Evolutionary conservation across 306 rosid species (phyloP).

Genomic region (Cucurbita argyrosperma): DNA sequence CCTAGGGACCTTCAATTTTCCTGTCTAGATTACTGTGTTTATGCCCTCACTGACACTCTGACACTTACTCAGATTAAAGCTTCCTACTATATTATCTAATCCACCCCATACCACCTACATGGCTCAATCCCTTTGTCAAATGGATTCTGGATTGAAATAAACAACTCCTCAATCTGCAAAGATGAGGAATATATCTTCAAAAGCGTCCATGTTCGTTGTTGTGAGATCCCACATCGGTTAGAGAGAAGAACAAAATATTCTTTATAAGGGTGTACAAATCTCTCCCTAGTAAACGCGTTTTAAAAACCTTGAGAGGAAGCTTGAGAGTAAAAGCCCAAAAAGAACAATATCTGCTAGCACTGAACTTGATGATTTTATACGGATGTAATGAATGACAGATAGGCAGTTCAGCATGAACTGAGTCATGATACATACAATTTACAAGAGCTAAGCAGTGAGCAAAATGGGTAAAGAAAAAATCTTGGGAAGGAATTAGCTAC

Average conservation of each 20-base stretch:
- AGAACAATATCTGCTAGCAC: no score
- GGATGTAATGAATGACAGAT: not conserved
- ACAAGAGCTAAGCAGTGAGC: conserved; percentile 7
- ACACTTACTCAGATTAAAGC: conserved; percentile 7
- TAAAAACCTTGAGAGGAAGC: no score
- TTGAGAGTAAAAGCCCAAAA: no score
- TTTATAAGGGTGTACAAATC: no score
- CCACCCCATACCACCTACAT: not conserved
- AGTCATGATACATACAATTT: conserved; percentile 16
- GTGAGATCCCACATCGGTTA: no score
- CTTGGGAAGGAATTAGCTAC: conserved; percentile 21
- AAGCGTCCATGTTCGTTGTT: not conserved
- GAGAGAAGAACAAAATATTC: no score
- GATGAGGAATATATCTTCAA: not conserved
- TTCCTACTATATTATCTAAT: not conserved
- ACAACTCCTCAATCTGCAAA: not conserved
- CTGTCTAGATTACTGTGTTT: conserved; percentile 16
- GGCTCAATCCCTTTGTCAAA: not conserved
- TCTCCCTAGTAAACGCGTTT: no score
- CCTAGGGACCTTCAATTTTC: not conserved
- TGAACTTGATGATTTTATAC: not conserved
- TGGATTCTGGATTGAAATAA: not conserved
- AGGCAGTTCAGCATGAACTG: conserved; percentile 1
- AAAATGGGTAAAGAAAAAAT: conserved; percentile 6
- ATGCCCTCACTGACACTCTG: conserved; percentile 15